Percentiles rank a stretch among this genome's conserved stretches.
These are phyloP conservation scores for Trypanosomatidae sp. DNA, from an alignment of 208 protist genomes.

Conservation along the genomic window DNA sequence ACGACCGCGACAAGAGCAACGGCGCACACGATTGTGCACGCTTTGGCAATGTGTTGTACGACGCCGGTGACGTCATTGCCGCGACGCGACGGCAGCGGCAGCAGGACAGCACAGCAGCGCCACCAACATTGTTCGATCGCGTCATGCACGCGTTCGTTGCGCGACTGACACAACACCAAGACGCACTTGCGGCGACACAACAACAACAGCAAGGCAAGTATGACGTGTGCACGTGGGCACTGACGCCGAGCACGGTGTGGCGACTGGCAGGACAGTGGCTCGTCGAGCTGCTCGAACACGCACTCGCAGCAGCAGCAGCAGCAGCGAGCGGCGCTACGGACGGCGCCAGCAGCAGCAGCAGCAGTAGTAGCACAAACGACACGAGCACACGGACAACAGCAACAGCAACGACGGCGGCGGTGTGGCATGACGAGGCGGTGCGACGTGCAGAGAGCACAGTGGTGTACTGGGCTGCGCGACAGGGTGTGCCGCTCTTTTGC, in stretches of 20 bases:
- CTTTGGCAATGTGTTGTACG: constrained; percentile 65
- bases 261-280: constrained; percentile 53
- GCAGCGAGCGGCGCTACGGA: neutral
- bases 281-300: constrained; percentile 32
- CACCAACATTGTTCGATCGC: constrained; percentile 24
- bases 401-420: neutral
- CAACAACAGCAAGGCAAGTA: constrained; percentile 5
- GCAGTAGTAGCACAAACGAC: neutral
- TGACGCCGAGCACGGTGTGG: constrained; percentile 68
- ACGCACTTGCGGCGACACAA: constrained; percentile 2
- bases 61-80: neutral
- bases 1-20: neutral
- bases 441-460: constrained; percentile 37
- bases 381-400: neutral
- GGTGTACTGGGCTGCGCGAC: constrained; percentile 64
- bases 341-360: neutral
- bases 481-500: constrained; percentile 71
- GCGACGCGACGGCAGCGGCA: neutral
- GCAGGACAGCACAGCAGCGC: constrained; percentile 4
- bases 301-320: constrained; percentile 7
- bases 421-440: constrained; percentile 11
- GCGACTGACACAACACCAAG: constrained; percentile 22
- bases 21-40: neutral
- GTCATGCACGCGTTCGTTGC: constrained; percentile 44
- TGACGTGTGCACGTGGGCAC: constrained; percentile 43